These are phyloP conservation scores for Vachellia pachyceras DNA, from an alignment of 306 rosid genomes.

Conservation along the genomic window DNA sequence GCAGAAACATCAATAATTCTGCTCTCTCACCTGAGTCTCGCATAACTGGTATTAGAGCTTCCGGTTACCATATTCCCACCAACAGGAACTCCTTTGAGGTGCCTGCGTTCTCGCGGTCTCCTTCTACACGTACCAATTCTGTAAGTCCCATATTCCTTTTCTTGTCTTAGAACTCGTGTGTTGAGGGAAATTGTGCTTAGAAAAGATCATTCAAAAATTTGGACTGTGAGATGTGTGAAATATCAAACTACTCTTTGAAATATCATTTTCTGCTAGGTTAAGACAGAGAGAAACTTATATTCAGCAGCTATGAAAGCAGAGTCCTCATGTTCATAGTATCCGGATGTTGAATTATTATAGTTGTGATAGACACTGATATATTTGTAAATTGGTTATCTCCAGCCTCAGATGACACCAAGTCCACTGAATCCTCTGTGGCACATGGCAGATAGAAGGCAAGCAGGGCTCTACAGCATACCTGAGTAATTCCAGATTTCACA, in stretches of 20 bases:
- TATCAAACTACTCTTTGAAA: not conserved
- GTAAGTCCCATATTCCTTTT: not conserved
- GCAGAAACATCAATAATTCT: constrained; percentile 49
- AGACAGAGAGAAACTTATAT: not conserved
- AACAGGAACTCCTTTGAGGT: constrained; percentile 43
- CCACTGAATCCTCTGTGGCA: constrained; percentile 32
- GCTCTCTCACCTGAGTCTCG: constrained; percentile 30
- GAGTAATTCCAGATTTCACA: constrained; percentile 45
- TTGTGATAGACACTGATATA: constrained; percentile 1
- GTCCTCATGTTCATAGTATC: constrained; percentile 7
- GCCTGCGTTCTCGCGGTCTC: constrained; percentile 45
- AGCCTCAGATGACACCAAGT: constrained; percentile 56
- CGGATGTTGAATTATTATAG: constrained; percentile 12
- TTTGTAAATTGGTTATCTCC: constrained; percentile 19
- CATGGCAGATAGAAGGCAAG: constrained; percentile 41
- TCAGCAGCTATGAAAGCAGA: not conserved
- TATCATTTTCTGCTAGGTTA: not conserved
- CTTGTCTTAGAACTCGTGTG: not conserved
- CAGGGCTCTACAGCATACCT: constrained; percentile 37
- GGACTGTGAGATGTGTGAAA: not conserved
- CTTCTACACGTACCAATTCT: constrained; percentile 30
- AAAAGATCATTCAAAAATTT: not conserved
- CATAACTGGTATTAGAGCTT: constrained; percentile 41
- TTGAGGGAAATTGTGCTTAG: not conserved
- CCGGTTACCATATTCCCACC: constrained; percentile 40